Percentiles rank a stretch among this genome's conserved stretches.
These are phyloP conservation scores for Pichia phayaonensis DNA, from an alignment of 805 yeast genomes.

Conservation along the genomic window DNA sequence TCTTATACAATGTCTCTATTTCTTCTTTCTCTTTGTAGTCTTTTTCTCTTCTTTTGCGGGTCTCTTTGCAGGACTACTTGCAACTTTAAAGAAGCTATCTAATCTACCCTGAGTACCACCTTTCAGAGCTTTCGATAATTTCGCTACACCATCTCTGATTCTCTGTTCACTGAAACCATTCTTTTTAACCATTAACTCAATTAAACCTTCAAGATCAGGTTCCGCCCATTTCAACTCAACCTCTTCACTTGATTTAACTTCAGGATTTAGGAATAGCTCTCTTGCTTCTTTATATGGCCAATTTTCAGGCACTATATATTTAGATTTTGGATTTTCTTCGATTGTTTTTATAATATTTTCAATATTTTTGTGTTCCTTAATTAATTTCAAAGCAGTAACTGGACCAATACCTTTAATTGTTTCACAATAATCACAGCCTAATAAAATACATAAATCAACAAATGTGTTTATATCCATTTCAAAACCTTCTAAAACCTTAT, in stretches of 20 bases:
- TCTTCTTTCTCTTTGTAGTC: conserved; percentile 13
- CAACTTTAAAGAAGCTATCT: conserved; percentile 81
- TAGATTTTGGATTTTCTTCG: conserved; percentile 47
- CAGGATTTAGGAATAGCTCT: conserved; percentile 75
- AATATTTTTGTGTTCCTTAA: conserved; percentile 74
- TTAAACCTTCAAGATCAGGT: conserved; percentile 79
- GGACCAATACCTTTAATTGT: conserved; percentile 96
- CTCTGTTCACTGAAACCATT: conserved; percentile 94
- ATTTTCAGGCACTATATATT: conserved; percentile 82
- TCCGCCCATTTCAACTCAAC: conserved; percentile 77
- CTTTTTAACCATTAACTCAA: conserved; percentile 74
- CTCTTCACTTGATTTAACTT: conserved; percentile 54
- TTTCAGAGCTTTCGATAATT: conserved; percentile 75
- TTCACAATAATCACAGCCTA: conserved; percentile 97
- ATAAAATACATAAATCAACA: conserved; percentile 82
- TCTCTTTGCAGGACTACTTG: conserved; percentile 31
- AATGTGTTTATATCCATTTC: conserved; percentile 69
- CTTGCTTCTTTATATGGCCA: conserved; percentile 93
- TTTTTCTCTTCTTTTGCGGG: conserved; percentile 25
- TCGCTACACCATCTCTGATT: conserved; percentile 77
- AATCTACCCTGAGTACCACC: conserved; percentile 85
- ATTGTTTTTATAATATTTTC: conserved; percentile 70
- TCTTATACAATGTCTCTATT: background rate
- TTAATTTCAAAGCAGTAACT: conserved; percentile 82
- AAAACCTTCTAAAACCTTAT: conserved; percentile 64